Conservation (phyloP, 768 basidiomycete genomes). For the Lyophyllum semitale region DNA sequence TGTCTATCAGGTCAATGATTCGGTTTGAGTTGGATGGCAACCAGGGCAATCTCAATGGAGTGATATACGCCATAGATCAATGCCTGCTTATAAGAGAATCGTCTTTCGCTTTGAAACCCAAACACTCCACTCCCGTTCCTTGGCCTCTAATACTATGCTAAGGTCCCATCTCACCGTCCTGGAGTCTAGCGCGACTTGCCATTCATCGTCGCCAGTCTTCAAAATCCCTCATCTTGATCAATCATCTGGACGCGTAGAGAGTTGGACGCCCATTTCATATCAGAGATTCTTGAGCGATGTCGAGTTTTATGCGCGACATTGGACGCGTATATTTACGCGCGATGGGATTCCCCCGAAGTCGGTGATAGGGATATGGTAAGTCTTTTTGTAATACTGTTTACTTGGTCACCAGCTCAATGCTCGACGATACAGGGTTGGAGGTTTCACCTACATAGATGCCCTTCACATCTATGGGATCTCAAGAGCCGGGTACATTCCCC, state of each 20-base stretch:
- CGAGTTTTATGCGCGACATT: constrained; percentile 56
- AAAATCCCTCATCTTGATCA: constrained; percentile 48
- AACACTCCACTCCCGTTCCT: too few relatives aligned
- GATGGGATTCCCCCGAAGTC: constrained; percentile 45
- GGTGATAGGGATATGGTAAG: constrained; percentile 66
- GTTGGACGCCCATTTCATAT: constrained; percentile 28
- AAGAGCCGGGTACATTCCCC: constrained; percentile 68
- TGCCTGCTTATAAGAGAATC: too few relatives aligned
- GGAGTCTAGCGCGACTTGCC: constrained; percentile 44
- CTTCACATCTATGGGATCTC: constrained; percentile 65
- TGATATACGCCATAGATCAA: too few relatives aligned
- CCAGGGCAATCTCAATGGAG: too few relatives aligned
- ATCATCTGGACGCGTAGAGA: constrained; percentile 15
- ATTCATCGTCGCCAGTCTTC: constrained; percentile 51
- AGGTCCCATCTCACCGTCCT: constrained; percentile 58
- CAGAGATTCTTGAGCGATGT: constrained; percentile 55
- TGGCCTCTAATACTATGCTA: constrained; percentile 23
- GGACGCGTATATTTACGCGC: constrained; percentile 43
- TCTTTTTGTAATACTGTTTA: constrained; percentile 1
- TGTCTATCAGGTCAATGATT: constrained; percentile 12
- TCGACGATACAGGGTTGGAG: constrained; percentile 53
- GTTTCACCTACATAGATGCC: constrained; percentile 62
- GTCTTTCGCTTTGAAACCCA: too few relatives aligned
- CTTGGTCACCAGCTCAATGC: constrained; percentile 5
- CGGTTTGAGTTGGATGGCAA: constrained; percentile 11